Percentiles rank a stretch among this genome's conserved stretches.
These are phyloP conservation scores for Capsicum rhomboideum DNA, from an alignment of 257 asterid species.

Conservation along the genomic window DNA sequence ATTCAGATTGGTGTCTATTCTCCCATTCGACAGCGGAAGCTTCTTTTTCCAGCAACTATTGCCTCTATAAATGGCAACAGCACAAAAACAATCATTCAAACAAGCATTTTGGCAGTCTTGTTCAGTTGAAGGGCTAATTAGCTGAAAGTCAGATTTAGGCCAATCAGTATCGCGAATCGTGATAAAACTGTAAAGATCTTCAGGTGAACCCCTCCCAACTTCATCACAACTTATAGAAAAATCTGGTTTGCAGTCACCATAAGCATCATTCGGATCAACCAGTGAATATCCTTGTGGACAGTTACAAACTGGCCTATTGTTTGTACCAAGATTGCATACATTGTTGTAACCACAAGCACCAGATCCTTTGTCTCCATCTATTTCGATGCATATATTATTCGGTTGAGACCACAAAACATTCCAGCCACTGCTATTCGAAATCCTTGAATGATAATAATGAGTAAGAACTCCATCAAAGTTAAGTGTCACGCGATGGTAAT, in stretches of 20 bases:
- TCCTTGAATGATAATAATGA: conserved; percentile 37
- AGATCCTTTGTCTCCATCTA: not conserved
- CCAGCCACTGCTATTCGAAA: conserved; percentile 24
- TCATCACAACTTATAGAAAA: conserved; percentile 14
- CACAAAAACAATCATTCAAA: conserved; percentile 41
- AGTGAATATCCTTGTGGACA: conserved; percentile 28
- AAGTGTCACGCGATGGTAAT: conserved; percentile 35
- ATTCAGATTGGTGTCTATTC: not conserved
- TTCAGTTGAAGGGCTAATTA: not conserved
- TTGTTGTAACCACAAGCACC: conserved; percentile 46
- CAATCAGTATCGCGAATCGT: conserved; percentile 13
- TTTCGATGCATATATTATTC: conserved; percentile 9
- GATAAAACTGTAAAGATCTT: not conserved
- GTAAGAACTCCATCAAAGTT: conserved; percentile 37
- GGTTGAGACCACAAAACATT: conserved; percentile 16
- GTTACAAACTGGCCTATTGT: conserved; percentile 18
- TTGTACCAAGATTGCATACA: conserved; percentile 10
- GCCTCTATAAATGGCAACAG: conserved; percentile 13
- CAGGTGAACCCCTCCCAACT: not conserved
- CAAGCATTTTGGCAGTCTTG: conserved; percentile 24
- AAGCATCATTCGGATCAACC: conserved; percentile 12
- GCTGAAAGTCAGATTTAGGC: conserved; percentile 6
- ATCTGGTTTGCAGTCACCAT: conserved; percentile 22
- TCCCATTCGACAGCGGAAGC: conserved; percentile 32
- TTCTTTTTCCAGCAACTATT: conserved; percentile 34